These are phyloP conservation scores for Blastobotrys apis DNA, from an alignment of 1,139 yeast genomes.

Conservation along the genomic window DNA sequence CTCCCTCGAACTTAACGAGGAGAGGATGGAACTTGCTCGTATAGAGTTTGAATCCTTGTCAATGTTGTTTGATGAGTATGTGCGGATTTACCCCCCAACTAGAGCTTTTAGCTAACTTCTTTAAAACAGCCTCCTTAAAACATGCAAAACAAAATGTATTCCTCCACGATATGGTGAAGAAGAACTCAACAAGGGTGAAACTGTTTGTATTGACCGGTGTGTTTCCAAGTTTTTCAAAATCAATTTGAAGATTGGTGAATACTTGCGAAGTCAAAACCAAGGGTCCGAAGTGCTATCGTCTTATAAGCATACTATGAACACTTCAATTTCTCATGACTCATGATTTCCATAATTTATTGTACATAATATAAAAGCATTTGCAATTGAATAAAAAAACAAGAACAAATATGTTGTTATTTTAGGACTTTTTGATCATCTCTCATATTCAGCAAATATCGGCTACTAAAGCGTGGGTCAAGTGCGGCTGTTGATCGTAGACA, in stretches of 20 bases:
- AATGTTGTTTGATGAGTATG: constrained; percentile 54
- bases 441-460: neutral
- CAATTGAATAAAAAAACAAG: no score
- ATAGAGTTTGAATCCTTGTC: constrained; percentile 73
- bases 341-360: neutral
- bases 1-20: constrained; percentile 53
- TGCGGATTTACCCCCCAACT: constrained; percentile 10
- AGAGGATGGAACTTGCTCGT: constrained; percentile 64
- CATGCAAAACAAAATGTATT: constrained; percentile 68
- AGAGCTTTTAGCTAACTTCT: neutral
- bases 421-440: neutral
- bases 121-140: constrained; percentile 42
- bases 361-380: no score
- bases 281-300: constrained; percentile 23
- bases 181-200: constrained; percentile 79
- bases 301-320: constrained; percentile 9
- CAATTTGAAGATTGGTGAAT: constrained; percentile 67
- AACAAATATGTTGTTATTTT: neutral
- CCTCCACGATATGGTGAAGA: constrained; percentile 72
- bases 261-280: constrained; percentile 34
- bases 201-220: constrained; percentile 93
- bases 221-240: constrained; percentile 95
- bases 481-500: no score
- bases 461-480: no score
- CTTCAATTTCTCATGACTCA: neutral